phyloP scores from a whole-genome alignment of 345 rosid genomes.

The Raphanus raphanistrum region DNA sequence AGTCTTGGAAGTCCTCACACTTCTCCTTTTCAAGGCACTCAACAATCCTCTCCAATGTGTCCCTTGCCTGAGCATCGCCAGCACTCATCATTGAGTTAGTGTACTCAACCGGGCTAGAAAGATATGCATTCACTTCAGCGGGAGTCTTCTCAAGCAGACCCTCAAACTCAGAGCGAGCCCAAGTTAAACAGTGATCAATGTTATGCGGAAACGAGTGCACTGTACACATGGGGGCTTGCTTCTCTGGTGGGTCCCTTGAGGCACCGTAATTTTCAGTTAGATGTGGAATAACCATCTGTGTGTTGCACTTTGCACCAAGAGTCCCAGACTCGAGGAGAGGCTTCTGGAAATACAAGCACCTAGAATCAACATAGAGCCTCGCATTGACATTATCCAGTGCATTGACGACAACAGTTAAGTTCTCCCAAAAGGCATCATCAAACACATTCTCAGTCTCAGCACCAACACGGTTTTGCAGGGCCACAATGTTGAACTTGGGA shows the following conservation, averaged over 20 bases:
- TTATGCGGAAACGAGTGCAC: conserved; percentile 99
- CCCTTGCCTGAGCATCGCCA: conserved; percentile 98
- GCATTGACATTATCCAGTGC: conserved; percentile 97
- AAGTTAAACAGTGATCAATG: conserved; percentile 96
- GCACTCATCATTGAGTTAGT: conserved; percentile 65
- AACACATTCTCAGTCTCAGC: conserved; percentile 93
- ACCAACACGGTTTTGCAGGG: conserved; percentile 94
- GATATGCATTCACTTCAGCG: conserved; percentile 89
- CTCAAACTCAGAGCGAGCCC: conserved; percentile 99
- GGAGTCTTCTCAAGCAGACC: conserved; percentile 98
- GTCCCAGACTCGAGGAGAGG: conserved; percentile 99
- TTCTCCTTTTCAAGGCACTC: conserved; percentile 92
- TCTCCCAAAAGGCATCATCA: conserved; percentile 91
- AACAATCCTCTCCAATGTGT: conserved; percentile 78
- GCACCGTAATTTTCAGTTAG: conserved; percentile 98
- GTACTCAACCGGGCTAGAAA: conserved; percentile 77
- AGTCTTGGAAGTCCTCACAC: conserved; percentile 86
- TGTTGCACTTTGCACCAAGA: conserved; percentile 96
- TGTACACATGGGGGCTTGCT: conserved; percentile 99
- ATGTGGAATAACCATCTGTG: conserved; percentile 98
- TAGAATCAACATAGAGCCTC: conserved; percentile 92
- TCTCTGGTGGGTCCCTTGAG: conserved; percentile 99
- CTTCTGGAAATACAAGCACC: conserved; percentile 97
- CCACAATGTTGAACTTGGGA: conserved; percentile 71
- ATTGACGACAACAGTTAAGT: conserved; percentile 74